Evolutionary conservation across 306 rosid species (phyloP).

Genomic region (Sicyos edulis): DNA sequence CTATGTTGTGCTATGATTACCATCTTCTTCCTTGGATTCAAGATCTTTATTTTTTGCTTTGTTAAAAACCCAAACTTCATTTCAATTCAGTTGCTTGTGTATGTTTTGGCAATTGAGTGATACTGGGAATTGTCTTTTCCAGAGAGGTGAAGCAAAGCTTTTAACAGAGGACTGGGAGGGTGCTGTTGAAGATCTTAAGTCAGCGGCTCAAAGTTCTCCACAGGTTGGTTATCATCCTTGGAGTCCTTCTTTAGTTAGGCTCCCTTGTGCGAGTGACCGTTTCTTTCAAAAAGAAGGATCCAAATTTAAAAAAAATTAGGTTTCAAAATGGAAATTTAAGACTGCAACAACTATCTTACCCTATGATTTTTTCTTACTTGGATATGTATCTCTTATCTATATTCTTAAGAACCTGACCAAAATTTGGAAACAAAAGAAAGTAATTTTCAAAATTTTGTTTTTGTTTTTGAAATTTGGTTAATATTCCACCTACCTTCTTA

Average conservation of each 20-base stretch:
- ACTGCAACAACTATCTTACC: no score
- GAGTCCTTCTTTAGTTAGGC: no score
- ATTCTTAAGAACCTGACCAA: no score
- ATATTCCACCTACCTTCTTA: no score
- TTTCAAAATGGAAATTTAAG: no score
- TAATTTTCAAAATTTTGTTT: no score
- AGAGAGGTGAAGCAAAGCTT: slow-evolving; percentile 99
- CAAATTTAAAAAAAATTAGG: no score
- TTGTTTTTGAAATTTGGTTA: no score
- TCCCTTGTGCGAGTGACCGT: no score
- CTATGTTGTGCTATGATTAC: background rate
- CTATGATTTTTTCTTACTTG: no score
- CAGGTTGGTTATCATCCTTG: slow-evolving; percentile 43
- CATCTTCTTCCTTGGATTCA: background rate
- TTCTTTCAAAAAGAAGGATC: background rate
- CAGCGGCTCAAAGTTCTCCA: slow-evolving; percentile 89
- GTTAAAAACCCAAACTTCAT: background rate
- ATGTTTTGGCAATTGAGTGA: background rate
- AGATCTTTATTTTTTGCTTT: background rate
- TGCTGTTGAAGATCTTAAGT: slow-evolving; percentile 84
- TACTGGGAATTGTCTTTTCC: slow-evolving; percentile 27
- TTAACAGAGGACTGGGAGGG: slow-evolving; percentile 95
- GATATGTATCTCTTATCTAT: no score
- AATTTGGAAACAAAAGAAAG: no score
- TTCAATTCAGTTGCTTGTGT: background rate